phyloP scores from a whole-genome alignment of 2,329 filamentous ascomycete species.

The Xylaria sp. region DNA sequence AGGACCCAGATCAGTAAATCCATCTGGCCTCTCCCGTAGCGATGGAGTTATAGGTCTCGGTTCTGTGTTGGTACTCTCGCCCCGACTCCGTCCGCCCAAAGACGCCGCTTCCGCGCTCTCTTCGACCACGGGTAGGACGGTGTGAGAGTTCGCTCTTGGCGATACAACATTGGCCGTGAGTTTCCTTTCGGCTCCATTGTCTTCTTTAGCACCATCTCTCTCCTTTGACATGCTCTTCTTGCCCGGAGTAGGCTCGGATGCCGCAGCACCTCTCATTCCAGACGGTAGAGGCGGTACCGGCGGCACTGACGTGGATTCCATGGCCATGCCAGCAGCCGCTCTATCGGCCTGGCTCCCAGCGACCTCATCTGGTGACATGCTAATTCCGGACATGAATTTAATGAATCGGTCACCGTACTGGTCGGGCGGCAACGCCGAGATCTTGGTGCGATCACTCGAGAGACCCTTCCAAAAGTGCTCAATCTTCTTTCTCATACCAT shows the following conservation, averaged over 20 bases:
- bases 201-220: constrained; percentile 29
- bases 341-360: constrained; percentile 57
- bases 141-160: constrained; percentile 28
- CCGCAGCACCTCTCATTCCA: constrained; percentile 29
- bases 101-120: constrained; percentile 77
- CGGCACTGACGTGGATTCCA: constrained; percentile 20
- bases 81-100: constrained; percentile 53
- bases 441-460: constrained; percentile 74
- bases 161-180: constrained; percentile 28
- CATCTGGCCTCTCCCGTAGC: constrained; percentile 32
- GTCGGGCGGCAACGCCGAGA: constrained; percentile 85
- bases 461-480: constrained; percentile 98
- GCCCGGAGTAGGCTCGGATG: constrained; percentile 30
- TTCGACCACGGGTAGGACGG: constrained; percentile 74
- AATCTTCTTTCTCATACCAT: constrained; percentile 87
- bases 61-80: constrained; percentile 35
- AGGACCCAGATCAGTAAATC: constrained; percentile 32
- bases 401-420: constrained; percentile 92
- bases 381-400: constrained; percentile 84
- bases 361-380: constrained; percentile 83
- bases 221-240: constrained; percentile 29
- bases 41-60: constrained; percentile 33
- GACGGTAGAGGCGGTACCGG: constrained; percentile 32
- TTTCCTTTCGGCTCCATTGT: constrained; percentile 30
- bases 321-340: constrained; percentile 46